Evolutionary conservation across 768 basidiomycete genomes (phyloP), one percentile per base, ranked within the genome.

Genomic region (Calocybe indica): DNA sequence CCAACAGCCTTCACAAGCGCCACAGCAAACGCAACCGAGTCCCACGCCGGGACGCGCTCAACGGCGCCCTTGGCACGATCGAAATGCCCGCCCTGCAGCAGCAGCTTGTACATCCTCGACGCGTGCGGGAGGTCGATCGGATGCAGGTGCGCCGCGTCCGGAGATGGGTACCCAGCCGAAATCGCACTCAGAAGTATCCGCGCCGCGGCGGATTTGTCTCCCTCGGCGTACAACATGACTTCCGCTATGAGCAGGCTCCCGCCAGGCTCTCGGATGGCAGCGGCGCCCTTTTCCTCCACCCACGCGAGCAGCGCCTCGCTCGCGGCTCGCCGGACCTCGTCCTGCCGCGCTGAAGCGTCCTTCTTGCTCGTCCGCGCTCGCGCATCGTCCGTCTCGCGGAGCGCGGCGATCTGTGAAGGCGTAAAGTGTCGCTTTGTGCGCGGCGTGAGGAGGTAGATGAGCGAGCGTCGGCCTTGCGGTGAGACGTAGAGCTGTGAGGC

Each of bases 1-100:
- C 79, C 82, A 0, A 87, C 77, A 3, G 65, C 54, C 10, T 71
- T 61, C 15, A 86, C 63, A 58, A 89, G 86, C 8, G 65, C 59
- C 3, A 65, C 63, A 0, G 86, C 88, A 52, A 91, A 91, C 1
- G 63, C 65, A 1, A 64, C 59, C 0, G 83, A 68, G 13, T 83
- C 79, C 74, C 84, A 92, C 1, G 62, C 54, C 2, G 74, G 55
- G 2, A 76, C 70, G 6, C 63, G 73, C 31, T 77, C 74, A 34
- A 94, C 69, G 2, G 74, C 52, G 14, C 74, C 73, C 2, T 80
- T 75, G 0, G 75, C 61, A 31, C 81, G 83, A 51, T 80, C 82
- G 65, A 83, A 96, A 60, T 94, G 92, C 0, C 93, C 93, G 5
- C 93, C 93, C 60, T 94, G 91, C 1, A 96, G 73, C 5, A 96